Evolutionary conservation across 805 yeast genomes (phyloP), one percentile per base, ranked within the genome.

Genomic region (Ogataea nonfermentans): DNA sequence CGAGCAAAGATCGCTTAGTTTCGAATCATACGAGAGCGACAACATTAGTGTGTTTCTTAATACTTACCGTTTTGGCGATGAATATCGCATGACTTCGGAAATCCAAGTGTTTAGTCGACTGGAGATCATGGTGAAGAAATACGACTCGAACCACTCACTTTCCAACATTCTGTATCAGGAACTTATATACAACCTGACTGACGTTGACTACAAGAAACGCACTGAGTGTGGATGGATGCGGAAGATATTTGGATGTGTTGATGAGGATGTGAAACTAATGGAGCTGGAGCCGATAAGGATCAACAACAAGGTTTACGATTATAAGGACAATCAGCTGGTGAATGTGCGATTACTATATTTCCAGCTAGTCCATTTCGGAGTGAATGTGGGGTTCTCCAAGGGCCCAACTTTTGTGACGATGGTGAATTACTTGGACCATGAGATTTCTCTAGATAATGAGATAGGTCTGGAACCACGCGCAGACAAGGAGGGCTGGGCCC

Each of bases 121-220:
- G 29, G 55, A 51, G 28, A 28, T 51, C 22, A 40, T 51, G 44
- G 46, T 48, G 19, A 48, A 49, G 26, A 48, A 46, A 13, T 44
- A 41, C 22, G 41, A 41, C 22, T 15, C 29, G 5, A 33, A 35
- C 6, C 39, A 43, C 20, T 12, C 22, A 19, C 34, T 46, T 23
- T 30, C 44, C 13, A 50, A 42, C 30, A 48, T 51, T 10, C 23
- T 46, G 9, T 46, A 48, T 28, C 55, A 48, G 22, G 52, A 51
- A 29, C 43, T 45, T 11, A 32, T 48, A 4, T 48, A 34, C 35
- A 51, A 51, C 25, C 24, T 41, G 15, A 24, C 32, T 3, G 30
- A 13, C 6, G 22, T 14, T 4, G 23, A 20, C 3, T 10, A 19
- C 6, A 35, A 32, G 5, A 15, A 29, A 12, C 35, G 12, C 13